phyloP scores from a whole-genome alignment of 768 basidiomycete species.

The Russula ochroleuca region DNA sequence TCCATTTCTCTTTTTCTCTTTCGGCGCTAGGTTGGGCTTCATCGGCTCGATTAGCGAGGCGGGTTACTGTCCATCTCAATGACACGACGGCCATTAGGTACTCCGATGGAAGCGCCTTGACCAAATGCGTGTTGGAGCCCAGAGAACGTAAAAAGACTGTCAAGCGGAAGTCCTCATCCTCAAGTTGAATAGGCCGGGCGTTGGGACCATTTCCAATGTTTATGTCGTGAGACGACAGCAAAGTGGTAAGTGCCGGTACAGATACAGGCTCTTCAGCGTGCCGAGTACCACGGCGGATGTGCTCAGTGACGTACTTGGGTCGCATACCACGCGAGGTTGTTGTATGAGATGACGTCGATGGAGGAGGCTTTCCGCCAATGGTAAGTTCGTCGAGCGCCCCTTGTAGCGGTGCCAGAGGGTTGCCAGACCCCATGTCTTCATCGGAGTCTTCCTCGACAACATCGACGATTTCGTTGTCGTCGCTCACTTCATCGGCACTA shows the following conservation, averaged over 20 bases:
- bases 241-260: slow-evolving; percentile 46
- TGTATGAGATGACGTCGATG: slow-evolving; percentile 39
- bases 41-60: slow-evolving; percentile 47
- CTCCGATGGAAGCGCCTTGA: slow-evolving; percentile 47
- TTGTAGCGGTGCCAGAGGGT: slow-evolving; percentile 64
- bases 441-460: slow-evolving; percentile 61
- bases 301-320: slow-evolving; percentile 44
- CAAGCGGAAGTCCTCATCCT: slow-evolving; percentile 48
- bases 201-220: slow-evolving; percentile 25
- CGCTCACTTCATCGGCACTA: slow-evolving; percentile 40
- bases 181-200: slow-evolving; percentile 46
- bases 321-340: slow-evolving; percentile 26
- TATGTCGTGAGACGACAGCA: slow-evolving; percentile 40
- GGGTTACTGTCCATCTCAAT: slow-evolving; percentile 57
- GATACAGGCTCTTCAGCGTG: slow-evolving; percentile 55
- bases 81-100: slow-evolving; percentile 50
- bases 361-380: slow-evolving; percentile 29
- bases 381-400: slow-evolving; percentile 62
- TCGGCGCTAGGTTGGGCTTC: slow-evolving; percentile 49
- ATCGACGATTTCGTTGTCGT: slow-evolving; percentile 61
- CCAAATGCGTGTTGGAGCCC: slow-evolving; percentile 46
- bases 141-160: slow-evolving; percentile 53
- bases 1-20: slow-evolving; percentile 69
- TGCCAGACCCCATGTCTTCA: slow-evolving; percentile 39
- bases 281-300: slow-evolving; percentile 65